A percentile compares a stretch with the other conserved stretches of the same genome.
Conservation (phyloP, 2,329 filamentous ascomycete species). For the Fusarium marasasianum region DNA sequence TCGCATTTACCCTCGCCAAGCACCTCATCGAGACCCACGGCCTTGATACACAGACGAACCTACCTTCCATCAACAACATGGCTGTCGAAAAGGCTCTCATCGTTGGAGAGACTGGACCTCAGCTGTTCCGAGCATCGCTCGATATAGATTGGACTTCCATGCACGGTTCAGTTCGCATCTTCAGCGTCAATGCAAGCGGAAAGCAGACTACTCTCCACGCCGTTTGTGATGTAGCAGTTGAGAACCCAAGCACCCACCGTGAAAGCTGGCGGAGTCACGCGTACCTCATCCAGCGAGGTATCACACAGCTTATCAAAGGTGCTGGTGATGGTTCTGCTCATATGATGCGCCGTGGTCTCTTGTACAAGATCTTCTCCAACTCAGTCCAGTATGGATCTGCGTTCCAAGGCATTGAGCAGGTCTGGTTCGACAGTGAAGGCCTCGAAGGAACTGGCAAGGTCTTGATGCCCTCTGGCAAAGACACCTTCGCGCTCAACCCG, state of each 20-base stretch:
- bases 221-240: background rate
- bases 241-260: background rate
- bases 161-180: background rate
- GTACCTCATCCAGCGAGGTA: background rate
- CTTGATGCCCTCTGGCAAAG: conserved; percentile 58
- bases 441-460: conserved; percentile 53
- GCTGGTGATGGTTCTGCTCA: background rate
- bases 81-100: background rate
- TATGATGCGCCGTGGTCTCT: conserved; percentile 33
- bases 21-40: background rate
- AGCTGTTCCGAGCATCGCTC: background rate
- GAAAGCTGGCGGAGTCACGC: background rate
- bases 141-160: background rate
- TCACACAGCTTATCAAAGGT: background rate
- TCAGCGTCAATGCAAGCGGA: background rate
- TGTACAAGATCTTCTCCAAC: conserved; percentile 71
- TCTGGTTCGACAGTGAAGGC: conserved; percentile 55
- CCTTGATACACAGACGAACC: background rate
- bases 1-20: background rate
- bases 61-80: background rate
- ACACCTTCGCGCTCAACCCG: conserved; percentile 62
- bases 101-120: background rate
- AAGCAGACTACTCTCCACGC: background rate
- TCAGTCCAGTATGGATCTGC: conserved; percentile 65
- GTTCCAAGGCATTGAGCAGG: conserved; percentile 68